A percentile compares a stretch with the other conserved stretches of the same genome.
These are phyloP conservation scores for Colletotrichum cordylinicola DNA, from an alignment of 2,329 filamentous ascomycete species.

Conservation along the genomic window DNA sequence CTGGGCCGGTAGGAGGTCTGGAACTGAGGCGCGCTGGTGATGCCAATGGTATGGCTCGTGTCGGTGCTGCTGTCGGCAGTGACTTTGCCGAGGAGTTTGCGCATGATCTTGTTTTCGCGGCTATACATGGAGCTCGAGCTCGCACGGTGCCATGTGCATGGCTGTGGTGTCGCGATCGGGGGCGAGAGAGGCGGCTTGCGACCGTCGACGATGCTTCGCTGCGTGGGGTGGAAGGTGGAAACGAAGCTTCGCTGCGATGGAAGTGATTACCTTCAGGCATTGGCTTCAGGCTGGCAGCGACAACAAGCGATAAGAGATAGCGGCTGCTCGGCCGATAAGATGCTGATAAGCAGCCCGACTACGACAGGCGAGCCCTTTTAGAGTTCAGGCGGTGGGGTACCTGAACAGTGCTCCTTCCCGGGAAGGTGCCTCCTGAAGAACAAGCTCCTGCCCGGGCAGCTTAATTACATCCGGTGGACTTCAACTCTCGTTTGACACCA, in stretches of 20 bases:
- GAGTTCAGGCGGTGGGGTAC: neutral
- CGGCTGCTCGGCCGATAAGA: neutral
- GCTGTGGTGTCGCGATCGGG: neutral
- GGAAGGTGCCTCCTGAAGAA: neutral
- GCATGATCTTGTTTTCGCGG: slow-evolving; percentile 62
- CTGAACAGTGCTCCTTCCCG: neutral
- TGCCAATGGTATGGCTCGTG: slow-evolving; percentile 44
- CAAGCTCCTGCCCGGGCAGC: neutral
- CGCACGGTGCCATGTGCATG: slow-evolving; percentile 36
- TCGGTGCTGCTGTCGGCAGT: slow-evolving; percentile 51
- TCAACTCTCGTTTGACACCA: neutral
- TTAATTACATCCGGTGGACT: neutral
- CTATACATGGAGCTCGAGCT: slow-evolving; percentile 51
- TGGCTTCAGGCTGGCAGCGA: neutral
- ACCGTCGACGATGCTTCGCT: neutral
- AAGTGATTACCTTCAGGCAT: neutral
- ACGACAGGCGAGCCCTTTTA: neutral
- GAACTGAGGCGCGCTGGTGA: slow-evolving; percentile 50
- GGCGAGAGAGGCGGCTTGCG: neutral
- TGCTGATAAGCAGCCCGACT: neutral
- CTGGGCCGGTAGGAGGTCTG: slow-evolving; percentile 52
- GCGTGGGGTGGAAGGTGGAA: neutral
- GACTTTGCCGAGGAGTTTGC: slow-evolving; percentile 64
- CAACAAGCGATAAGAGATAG: neutral
- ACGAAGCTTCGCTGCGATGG: neutral